Conservation (phyloP, 2,329 filamentous ascomycete species). For the Fusarium nodosum region DNA sequence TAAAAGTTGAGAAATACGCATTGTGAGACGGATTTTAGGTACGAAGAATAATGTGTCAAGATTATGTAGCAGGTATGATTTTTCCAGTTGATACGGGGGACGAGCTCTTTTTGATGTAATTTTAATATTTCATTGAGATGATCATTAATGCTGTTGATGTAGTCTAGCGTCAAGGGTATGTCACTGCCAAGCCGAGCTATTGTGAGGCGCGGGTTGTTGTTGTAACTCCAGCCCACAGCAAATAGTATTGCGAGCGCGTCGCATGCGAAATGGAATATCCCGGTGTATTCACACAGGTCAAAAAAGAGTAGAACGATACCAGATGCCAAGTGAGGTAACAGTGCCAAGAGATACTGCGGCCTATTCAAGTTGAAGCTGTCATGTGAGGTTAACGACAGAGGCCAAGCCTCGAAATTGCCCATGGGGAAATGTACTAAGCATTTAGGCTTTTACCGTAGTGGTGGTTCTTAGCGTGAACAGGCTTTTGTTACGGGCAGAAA, state of each 20-base stretch:
- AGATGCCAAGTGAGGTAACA: too few relatives aligned
- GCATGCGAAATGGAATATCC: background rate
- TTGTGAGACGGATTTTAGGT: background rate
- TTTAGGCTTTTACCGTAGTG: background rate
- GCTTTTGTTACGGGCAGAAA: background rate
- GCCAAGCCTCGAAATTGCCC: conserved; percentile 1
- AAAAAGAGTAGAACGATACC: background rate
- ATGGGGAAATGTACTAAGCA: conserved; percentile 1
- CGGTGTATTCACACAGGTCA: background rate
- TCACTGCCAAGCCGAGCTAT: conserved; percentile 30
- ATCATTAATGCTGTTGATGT: background rate
- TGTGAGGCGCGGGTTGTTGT: background rate
- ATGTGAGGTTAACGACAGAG: background rate
- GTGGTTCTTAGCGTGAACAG: background rate
- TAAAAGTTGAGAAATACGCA: conserved; percentile 25
- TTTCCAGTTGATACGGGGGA: background rate
- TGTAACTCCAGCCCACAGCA: background rate
- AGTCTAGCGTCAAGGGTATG: conserved; percentile 8
- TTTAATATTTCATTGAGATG: conserved; percentile 15
- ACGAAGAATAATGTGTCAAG: background rate
- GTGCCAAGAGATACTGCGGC: background rate
- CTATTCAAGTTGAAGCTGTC: background rate
- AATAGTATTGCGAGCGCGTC: background rate
- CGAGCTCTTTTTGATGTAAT: background rate
- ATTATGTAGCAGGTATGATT: accelerated